These are phyloP conservation scores for Sordariomycetes sp. DNA, from an alignment of 2,329 filamentous ascomycete genomes.

Conservation along the genomic window DNA sequence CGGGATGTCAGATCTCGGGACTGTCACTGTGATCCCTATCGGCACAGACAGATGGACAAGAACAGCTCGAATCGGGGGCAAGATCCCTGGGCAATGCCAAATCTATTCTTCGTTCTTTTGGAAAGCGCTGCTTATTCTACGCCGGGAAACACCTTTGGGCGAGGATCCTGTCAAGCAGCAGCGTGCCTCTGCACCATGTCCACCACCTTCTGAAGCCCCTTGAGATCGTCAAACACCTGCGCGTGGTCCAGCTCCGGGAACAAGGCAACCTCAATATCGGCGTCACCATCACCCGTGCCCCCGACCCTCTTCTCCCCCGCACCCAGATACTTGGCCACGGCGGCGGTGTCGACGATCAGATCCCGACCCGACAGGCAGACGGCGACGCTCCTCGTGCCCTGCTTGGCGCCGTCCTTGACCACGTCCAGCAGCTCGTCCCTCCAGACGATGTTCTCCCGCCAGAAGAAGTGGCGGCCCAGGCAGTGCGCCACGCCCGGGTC, in stretches of 20 bases:
- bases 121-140: no score
- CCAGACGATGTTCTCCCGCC: conserved; percentile 63
- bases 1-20: no score
- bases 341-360: conserved; percentile 53
- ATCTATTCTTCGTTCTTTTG: no score
- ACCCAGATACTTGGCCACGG: conserved; percentile 47
- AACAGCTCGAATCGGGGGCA: no score
- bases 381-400: conserved; percentile 31
- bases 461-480: conserved; percentile 60
- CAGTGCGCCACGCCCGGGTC: conserved; percentile 59
- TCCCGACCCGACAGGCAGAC: conserved; percentile 52
- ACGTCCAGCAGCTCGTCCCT: conserved; percentile 46
- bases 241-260: conserved; percentile 55
- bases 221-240: conserved; percentile 43
- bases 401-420: conserved; percentile 6
- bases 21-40: no score
- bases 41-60: no score
- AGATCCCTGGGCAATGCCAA: no score
- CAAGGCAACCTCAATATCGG: conserved; percentile 48
- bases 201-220: conserved; percentile 17
- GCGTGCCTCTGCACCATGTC: conserved; percentile 16
- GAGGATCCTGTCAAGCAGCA: no score
- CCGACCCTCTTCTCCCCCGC: conserved; percentile 4
- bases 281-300: conserved; percentile 11
- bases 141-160: no score